Base-by-base conservation (phyloP, 305 asterid genomes). In the Caryopteris hybrid region DNA sequence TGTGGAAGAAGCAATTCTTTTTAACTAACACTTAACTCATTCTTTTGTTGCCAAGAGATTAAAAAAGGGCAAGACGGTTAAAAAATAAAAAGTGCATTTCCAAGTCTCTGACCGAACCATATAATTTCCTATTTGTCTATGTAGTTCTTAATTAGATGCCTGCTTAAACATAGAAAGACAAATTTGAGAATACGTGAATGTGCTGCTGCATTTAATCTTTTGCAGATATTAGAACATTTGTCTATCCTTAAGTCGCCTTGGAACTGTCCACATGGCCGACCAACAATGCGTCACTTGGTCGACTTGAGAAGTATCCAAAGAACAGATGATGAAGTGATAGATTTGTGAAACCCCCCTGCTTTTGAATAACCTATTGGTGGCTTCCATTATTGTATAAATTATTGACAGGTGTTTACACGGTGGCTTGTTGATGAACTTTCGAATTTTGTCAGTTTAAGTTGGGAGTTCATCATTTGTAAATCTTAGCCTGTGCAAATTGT, bases 221-320 rank as follows among this genome's bases (percentile, higher is more conserved):
- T 81, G 79, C 93, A 95, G 99, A 89, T 95, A 77, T 71, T 95
- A 39, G 86, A 86, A 68, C 94, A 84, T 79, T 77, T 95, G 72
- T 79, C 92, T 8, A 72, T 9, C 74, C 88, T 95, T 73, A 89
- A 84, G 78, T 91, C 98, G 59, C 99, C 99, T 18, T 91, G 98
- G 97, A 91, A 95, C 81, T 91, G 99, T 70, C 99, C 97, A 1
- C 99, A 91, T 45, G 98, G 99, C 64, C 77, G 98, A 71, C 99
- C 99, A 17, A 95, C 98, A 18, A 95, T 95, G 98, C 95, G 99
- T n/a, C 98, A 95, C 83, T 74, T 91, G 87, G 96, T 88, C 6
- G 97, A 91, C 85, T 73, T 95, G 41, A 78, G 76, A 79, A 80
- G 80, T 14, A 69, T 88, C 23, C 75, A 51, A 31, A 73, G 69